Conservation (phyloP, 2,329 filamentous ascomycete genomes). For the Trichoderma arundinaceum region DNA sequence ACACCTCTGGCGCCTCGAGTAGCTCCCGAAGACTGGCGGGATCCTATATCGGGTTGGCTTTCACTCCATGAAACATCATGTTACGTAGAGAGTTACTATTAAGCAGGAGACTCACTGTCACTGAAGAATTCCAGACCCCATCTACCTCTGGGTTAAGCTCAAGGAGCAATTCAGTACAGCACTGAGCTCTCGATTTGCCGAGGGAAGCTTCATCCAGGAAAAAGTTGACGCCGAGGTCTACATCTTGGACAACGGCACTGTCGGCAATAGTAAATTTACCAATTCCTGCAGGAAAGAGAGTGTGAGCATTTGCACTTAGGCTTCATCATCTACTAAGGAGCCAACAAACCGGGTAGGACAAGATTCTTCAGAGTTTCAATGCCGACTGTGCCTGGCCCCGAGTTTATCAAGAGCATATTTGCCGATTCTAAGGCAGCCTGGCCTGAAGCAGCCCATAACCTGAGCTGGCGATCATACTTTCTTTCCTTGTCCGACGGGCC, state of each 20-base stretch:
- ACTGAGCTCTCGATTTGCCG: constrained; percentile 78
- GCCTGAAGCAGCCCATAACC: constrained; percentile 91
- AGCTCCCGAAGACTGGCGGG: constrained; percentile 47
- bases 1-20: constrained; percentile 49
- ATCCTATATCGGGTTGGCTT: constrained; percentile 34
- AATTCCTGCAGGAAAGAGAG: constrained; percentile 61
- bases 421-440: constrained; percentile 90
- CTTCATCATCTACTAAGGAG: not conserved
- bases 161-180: constrained; percentile 74
- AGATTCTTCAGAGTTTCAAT: constrained; percentile 95
- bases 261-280: constrained; percentile 93
- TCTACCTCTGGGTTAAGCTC: constrained; percentile 94
- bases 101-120: constrained; percentile 39
- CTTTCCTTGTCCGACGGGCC: constrained; percentile 67
- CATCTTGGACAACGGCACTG: constrained; percentile 73
- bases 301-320: not conserved
- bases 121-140: constrained; percentile 69
- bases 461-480: constrained; percentile 94
- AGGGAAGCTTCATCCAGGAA: constrained; percentile 83
- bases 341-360: constrained; percentile 74
- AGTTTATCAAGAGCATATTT: constrained; percentile 89
- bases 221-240: constrained; percentile 94
- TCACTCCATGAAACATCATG: constrained; percentile 28
- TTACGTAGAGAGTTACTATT: not conserved
- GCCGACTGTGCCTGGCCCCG: constrained; percentile 83